Percentiles rank a stretch among this genome's conserved stretches.
Evolutionary conservation across 2,329 filamentous ascomycete genomes (phyloP).

Genomic region (Conoideocrella luteorostrata): DNA sequence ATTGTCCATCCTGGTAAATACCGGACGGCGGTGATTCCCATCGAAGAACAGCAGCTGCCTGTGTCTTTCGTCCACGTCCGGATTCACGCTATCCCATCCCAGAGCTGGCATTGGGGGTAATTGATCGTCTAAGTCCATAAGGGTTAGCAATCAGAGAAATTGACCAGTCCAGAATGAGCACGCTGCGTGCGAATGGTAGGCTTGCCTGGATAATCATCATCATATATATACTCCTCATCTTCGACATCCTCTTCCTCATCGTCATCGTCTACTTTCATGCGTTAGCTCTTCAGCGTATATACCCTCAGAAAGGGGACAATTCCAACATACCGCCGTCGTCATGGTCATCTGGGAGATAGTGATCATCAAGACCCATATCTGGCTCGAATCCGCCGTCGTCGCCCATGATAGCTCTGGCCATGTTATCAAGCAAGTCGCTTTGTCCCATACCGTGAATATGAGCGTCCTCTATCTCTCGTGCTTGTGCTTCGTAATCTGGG

Average conservation of each 20-base stretch:
- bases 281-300: not conserved
- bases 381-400: conserved; percentile 46
- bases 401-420: conserved; percentile 49
- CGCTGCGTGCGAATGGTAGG: conserved; percentile 12
- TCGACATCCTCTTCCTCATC: conserved; percentile 67
- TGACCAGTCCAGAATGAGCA: not conserved
- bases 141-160: not conserved
- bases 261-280: conserved; percentile 33
- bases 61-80: conserved; percentile 43
- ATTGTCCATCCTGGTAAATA: conserved; percentile 29
- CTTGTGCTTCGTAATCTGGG: conserved; percentile 48
- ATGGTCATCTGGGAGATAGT: conserved; percentile 46
- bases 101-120: conserved; percentile 39
- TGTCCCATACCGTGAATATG: conserved; percentile 39
- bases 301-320: not conserved
- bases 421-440: conserved; percentile 41
- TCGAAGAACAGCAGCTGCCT: conserved; percentile 45
- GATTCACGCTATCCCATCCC: conserved; percentile 51
- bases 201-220: conserved; percentile 53
- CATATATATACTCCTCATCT: conserved; percentile 59
- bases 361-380: conserved; percentile 46
- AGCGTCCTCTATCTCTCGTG: conserved; percentile 49
- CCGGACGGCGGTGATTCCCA: conserved; percentile 35
- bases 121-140: conserved; percentile 10
- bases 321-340: conserved; percentile 51